phyloP scores from a whole-genome alignment of 129 eudicot species.

The Flaveria trinervia region DNA sequence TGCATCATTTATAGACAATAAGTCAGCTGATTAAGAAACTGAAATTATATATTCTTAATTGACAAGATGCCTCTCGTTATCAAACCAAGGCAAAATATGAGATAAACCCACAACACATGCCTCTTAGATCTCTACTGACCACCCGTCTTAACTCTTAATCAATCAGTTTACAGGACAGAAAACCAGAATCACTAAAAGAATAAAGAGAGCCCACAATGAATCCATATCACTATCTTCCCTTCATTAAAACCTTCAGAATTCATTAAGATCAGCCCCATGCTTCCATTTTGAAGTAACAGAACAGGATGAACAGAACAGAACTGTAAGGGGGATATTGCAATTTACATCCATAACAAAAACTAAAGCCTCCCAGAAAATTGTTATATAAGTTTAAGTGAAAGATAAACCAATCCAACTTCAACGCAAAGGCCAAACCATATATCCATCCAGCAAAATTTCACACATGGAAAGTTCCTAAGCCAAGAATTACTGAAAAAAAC shows the following conservation, averaged over 20 bases:
- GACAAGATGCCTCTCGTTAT: neutral
- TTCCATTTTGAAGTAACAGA: slow-evolving; percentile 10
- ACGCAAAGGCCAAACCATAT: neutral
- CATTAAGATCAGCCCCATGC: neutral
- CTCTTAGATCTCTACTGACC: neutral
- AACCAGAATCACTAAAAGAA: neutral
- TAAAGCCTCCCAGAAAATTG: neutral
- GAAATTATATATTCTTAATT: neutral
- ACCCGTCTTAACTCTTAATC: neutral
- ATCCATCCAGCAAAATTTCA: neutral
- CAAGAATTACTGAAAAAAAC: neutral
- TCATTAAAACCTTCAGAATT: neutral
- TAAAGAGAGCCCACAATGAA: neutral
- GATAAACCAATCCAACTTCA: neutral
- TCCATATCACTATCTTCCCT: neutral
- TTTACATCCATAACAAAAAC: neutral
- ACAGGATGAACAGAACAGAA: neutral
- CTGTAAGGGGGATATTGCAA: neutral
- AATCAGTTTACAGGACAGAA: neutral
- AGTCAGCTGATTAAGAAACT: neutral
- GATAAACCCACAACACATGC: neutral
- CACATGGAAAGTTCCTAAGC: neutral
- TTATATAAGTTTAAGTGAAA: neutral
- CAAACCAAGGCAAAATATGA: neutral
- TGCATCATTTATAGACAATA: neutral